A percentile compares a stretch with the other conserved stretches of the same genome.
phyloP scores from a whole-genome alignment of 2,329 filamentous ascomycete genomes.

The Pseudogymnoascus sp. region DNA sequence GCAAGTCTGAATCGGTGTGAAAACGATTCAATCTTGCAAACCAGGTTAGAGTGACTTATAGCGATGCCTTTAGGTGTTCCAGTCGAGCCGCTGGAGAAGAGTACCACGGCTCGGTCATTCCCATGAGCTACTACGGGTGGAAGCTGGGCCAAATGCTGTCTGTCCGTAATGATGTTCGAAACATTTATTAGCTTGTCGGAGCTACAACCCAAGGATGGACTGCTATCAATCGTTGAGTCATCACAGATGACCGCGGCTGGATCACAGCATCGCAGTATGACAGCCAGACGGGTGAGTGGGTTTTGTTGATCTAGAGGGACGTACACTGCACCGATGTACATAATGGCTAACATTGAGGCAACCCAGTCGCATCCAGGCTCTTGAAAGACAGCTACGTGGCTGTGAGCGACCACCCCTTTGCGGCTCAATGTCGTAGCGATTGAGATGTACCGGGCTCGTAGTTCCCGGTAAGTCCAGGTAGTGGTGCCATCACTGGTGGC shows the following conservation, averaged over 20 bases:
- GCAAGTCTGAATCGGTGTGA: neutral
- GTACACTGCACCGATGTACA: constrained; percentile 25
- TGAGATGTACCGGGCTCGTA: constrained; percentile 4
- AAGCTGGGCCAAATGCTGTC: too few species aligned
- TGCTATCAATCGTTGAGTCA: constrained; percentile 12
- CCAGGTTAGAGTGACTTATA: too few species aligned
- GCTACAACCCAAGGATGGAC: neutral
- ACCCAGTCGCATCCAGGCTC: constrained; percentile 14
- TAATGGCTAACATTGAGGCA: constrained; percentile 26
- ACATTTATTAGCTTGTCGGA: too few species aligned
- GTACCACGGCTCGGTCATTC: neutral
- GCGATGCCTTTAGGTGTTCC: neutral
- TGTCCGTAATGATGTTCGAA: too few species aligned
- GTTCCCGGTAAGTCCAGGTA: neutral
- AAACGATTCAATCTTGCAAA: too few species aligned
- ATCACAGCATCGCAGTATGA: constrained; percentile 20
- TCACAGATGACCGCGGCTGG: constrained; percentile 23
- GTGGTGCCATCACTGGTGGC: neutral
- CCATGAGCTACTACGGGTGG: too few species aligned
- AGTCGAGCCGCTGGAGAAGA: neutral
- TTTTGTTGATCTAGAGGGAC: constrained; percentile 26
- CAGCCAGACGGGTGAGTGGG: constrained; percentile 16
- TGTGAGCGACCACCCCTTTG: too few species aligned
- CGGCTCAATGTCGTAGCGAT: too few species aligned
- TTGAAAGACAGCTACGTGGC: too few species aligned